phyloP scores from a whole-genome alignment of 1,284 basidiomycete genomes.

The Cryptococcus sp. region DNA sequence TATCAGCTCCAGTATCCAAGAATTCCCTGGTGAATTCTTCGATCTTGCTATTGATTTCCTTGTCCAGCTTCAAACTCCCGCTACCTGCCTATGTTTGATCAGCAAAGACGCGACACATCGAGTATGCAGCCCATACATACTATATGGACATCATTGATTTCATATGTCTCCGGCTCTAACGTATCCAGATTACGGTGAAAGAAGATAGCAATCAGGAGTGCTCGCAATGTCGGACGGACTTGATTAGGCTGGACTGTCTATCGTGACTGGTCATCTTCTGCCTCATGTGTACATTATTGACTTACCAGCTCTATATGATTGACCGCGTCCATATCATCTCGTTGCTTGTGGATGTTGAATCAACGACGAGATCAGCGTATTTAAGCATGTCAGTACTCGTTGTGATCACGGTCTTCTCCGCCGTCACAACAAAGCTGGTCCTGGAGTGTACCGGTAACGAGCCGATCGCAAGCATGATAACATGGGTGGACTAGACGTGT shows the following conservation, averaged over 20 bases:
- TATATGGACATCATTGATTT: slow-evolving; percentile 36
- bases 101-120: slow-evolving; percentile 1
- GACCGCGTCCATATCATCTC: slow-evolving; percentile 18
- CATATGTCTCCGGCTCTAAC: slow-evolving; percentile 34
- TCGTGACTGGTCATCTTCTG: neutral
- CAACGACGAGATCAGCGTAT: no score
- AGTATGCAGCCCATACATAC: slow-evolving; percentile 13
- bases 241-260: slow-evolving; percentile 30
- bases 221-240: slow-evolving; percentile 25
- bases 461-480: no score
- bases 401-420: no score
- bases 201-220: slow-evolving; percentile 35
- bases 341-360: no score
- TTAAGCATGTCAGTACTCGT: no score
- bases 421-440: no score
- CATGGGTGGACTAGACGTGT: no score
- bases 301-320: slow-evolving; percentile 26
- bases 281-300: neutral
- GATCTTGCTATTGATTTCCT: slow-evolving; percentile 26
- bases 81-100: slow-evolving; percentile 3
- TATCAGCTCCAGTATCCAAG: slow-evolving; percentile 17
- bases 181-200: slow-evolving; percentile 38
- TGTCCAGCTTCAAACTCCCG: slow-evolving; percentile 15
- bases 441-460: no score
- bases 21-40: slow-evolving; percentile 28